A percentile compares a stretch with the other conserved stretches of the same genome.
phyloP scores from a whole-genome alignment of 306 rosid species.

The Trifolium repens region DNA sequence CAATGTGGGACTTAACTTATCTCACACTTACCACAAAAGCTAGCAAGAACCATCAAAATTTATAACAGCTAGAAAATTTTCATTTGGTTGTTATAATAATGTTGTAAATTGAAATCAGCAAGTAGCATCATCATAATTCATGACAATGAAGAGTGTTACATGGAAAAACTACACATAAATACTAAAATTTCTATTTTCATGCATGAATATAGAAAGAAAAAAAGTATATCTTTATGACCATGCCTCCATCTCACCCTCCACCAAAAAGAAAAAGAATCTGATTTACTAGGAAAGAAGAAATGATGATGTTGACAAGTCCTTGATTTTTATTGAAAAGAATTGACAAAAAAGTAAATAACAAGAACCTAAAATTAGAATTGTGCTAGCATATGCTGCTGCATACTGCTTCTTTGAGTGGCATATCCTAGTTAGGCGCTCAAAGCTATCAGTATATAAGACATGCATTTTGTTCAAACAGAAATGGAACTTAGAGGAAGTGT shows the following conservation, averaged over 20 bases:
- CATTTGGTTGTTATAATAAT: neutral
- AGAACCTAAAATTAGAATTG: constrained; percentile 49
- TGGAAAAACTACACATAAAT: neutral
- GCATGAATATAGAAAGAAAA: neutral
- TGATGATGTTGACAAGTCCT: constrained; percentile 34
- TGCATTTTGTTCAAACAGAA: constrained; percentile 32
- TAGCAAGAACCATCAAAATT: too few species aligned
- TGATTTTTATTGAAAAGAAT: constrained; percentile 3
- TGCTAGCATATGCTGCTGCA: constrained; percentile 50
- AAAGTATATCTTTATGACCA: constrained; percentile 17
- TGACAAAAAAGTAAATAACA: constrained; percentile 30
- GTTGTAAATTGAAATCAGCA: too few species aligned
- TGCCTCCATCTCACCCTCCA: neutral
- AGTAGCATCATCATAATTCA: neutral
- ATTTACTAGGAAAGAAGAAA: neutral
- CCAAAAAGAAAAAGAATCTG: constrained; percentile 33
- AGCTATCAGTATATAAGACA: constrained; percentile 37
- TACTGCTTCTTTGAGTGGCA: constrained; percentile 48
- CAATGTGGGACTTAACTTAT: too few species aligned
- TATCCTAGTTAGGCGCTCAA: constrained; percentile 57
- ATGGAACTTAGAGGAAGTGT: constrained; percentile 21
- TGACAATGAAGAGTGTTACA: neutral
- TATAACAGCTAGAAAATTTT: neutral
- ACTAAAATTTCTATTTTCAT: neutral
- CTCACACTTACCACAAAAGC: too few species aligned